Evolutionary conservation across 108 stramenopile species (phyloP).

Genomic region (Cyclotella sp.): DNA sequence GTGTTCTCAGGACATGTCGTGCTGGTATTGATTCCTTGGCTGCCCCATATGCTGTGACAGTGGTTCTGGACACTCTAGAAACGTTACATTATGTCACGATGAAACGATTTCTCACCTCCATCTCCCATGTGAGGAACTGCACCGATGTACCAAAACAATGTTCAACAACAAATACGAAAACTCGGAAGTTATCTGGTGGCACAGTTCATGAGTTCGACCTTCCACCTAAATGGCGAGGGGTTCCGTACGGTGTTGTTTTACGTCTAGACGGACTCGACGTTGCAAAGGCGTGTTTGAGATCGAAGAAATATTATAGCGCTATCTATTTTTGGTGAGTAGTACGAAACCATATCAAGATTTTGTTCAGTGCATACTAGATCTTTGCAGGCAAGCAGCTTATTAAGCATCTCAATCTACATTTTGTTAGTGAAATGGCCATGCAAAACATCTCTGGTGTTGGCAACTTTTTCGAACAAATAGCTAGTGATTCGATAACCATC

Average conservation of each 20-base stretch:
- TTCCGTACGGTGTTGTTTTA: slow-evolving; percentile 74
- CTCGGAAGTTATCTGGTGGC: slow-evolving; percentile 21
- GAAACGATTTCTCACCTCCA: slow-evolving; percentile 52
- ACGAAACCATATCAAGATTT: neutral
- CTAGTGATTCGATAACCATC: slow-evolving; percentile 24
- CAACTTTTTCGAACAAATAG: slow-evolving; percentile 45
- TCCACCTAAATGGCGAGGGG: slow-evolving; percentile 65
- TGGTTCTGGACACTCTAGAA: slow-evolving; percentile 66
- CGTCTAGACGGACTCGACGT: slow-evolving; percentile 66
- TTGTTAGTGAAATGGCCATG: slow-evolving; percentile 56
- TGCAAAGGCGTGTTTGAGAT: slow-evolving; percentile 64
- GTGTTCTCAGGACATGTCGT: slow-evolving; percentile 9
- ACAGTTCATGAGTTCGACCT: slow-evolving; percentile 5
- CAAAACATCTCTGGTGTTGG: slow-evolving; percentile 54
- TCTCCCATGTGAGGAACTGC: slow-evolving; percentile 25
- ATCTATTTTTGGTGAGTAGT: slow-evolving; percentile 52
- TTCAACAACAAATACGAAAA: slow-evolving; percentile 18
- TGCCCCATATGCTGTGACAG: slow-evolving; percentile 38
- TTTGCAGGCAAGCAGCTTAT: too few species aligned
- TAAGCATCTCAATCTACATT: neutral
- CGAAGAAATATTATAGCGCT: slow-evolving; percentile 66
- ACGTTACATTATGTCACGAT: slow-evolving; percentile 55
- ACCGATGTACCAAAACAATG: slow-evolving; percentile 11
- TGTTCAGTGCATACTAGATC: too few species aligned
- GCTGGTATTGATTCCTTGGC: neutral